A percentile compares a stretch with the other conserved stretches of the same genome.
Conservation (phyloP, 2,329 filamentous ascomycete species). For the Trichoderma cornu-damae region DNA sequence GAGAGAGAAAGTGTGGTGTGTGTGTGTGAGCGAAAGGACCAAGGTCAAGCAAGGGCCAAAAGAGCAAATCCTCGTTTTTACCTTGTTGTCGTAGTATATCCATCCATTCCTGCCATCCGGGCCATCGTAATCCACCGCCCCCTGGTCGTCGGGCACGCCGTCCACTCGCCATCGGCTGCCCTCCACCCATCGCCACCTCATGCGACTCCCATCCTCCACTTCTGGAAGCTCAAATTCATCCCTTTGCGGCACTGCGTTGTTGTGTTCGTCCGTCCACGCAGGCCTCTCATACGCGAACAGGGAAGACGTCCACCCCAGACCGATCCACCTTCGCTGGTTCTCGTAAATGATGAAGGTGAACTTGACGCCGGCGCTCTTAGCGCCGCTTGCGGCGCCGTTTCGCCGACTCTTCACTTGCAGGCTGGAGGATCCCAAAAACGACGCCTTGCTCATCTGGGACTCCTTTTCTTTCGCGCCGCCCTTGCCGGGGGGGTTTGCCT, state of each 20-base stretch:
- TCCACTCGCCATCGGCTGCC: conserved; percentile 84
- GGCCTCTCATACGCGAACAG: conserved; percentile 85
- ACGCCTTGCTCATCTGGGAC: conserved; percentile 44
- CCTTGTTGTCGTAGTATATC: conserved; percentile 98
- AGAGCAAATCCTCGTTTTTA: conserved; percentile 35
- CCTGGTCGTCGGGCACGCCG: conserved; percentile 53
- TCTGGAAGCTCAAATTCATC: conserved; percentile 62
- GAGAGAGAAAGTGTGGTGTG: too few species aligned
- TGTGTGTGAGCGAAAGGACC: too few species aligned
- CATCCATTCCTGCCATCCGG: conserved; percentile 69
- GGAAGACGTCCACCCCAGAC: conserved; percentile 88
- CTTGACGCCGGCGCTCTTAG: conserved; percentile 72
- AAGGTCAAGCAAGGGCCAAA: not conserved
- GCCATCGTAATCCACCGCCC: conserved; percentile 46
- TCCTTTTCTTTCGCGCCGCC: conserved; percentile 27
- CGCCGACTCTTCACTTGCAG: conserved; percentile 28
- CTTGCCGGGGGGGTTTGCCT: conserved; percentile 24
- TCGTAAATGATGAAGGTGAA: conserved; percentile 97
- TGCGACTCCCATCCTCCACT: conserved; percentile 54
- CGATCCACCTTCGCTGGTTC: conserved; percentile 92
- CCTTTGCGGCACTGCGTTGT: conserved; percentile 71
- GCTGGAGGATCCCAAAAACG: conserved; percentile 21
- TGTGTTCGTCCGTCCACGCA: conserved; percentile 93
- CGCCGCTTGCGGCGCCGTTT: conserved; percentile 30
- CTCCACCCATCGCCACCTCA: conserved; percentile 72